Evolutionary conservation across 2,329 filamentous ascomycete species (phyloP).

Genomic region (Trichoderma koningiopsis): DNA sequence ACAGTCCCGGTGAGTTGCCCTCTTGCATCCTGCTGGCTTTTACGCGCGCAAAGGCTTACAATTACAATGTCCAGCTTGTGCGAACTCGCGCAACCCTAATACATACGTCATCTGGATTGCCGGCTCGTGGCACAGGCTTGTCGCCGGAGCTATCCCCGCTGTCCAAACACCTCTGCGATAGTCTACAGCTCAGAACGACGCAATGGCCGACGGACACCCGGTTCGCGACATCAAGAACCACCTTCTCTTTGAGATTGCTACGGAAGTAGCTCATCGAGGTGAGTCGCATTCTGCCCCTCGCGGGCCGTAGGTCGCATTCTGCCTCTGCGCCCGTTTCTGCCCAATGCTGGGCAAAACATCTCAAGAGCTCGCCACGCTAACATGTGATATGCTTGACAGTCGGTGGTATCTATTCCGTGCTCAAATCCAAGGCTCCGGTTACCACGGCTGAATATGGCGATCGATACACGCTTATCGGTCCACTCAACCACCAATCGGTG

Average conservation of each 20-base stretch:
- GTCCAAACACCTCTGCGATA: conserved; percentile 5
- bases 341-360: conserved; percentile 4
- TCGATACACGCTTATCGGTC: conserved; percentile 91
- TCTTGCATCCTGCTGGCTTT: background rate
- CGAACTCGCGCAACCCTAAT: conserved; percentile 18
- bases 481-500: conserved; percentile 88
- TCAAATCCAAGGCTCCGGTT: conserved; percentile 98
- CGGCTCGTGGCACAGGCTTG: conserved; percentile 14
- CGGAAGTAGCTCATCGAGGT: conserved; percentile 96
- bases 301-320: background rate
- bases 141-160: conserved; percentile 8
- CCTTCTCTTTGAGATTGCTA: conserved; percentile 93
- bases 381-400: conserved; percentile 56
- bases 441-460: conserved; percentile 99
- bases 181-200: conserved; percentile 30
- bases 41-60: background rate
- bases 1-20: background rate
- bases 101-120: conserved; percentile 21
- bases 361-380: conserved; percentile 4
- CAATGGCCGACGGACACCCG: conserved; percentile 53
- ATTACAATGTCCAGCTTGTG: conserved; percentile 7
- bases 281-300: conserved; percentile 36
- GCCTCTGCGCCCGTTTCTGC: conserved; percentile 4
- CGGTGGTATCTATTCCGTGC: conserved; percentile 97
- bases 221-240: conserved; percentile 86